Percentiles rank a stretch among this genome's conserved stretches.
phyloP scores from a whole-genome alignment of 2,329 filamentous ascomycete genomes.

The Penicillium sp. region DNA sequence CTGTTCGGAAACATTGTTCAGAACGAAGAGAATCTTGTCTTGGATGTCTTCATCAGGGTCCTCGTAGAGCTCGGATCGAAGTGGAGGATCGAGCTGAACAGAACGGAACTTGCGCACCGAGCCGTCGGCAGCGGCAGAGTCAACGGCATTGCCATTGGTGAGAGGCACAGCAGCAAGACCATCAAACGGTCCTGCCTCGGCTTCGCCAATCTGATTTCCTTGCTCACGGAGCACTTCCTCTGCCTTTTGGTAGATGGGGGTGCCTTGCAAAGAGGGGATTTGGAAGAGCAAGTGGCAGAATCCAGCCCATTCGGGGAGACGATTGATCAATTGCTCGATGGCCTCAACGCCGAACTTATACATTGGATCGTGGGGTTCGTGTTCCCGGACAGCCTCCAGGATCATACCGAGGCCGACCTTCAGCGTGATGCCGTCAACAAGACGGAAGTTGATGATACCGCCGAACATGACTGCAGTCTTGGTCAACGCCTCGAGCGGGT shows the following conservation, averaged over 20 bases:
- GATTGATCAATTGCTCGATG: conserved; percentile 78
- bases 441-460: conserved; percentile 89
- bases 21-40: conserved; percentile 89
- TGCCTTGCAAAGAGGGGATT: conserved; percentile 77
- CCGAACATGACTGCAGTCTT: conserved; percentile 96
- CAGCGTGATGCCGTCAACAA: conserved; percentile 84
- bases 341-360: conserved; percentile 98
- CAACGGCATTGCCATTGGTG: conserved; percentile 70
- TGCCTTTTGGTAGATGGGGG: conserved; percentile 78
- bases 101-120: conserved; percentile 71
- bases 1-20: conserved; percentile 93
- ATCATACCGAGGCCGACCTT: conserved; percentile 97
- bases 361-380: conserved; percentile 81
- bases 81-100: conserved; percentile 70
- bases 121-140: conserved; percentile 58
- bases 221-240: conserved; percentile 75
- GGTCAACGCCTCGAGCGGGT: conserved; percentile 91
- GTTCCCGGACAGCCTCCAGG: conserved; percentile 88
- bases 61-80: conserved; percentile 65
- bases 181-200: conserved; percentile 43
- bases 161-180: conserved; percentile 45
- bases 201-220: conserved; percentile 58
- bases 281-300: conserved; percentile 84
- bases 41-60: conserved; percentile 82
- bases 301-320: conserved; percentile 90